Evolutionary conservation across 1,139 yeast species (phyloP), one percentile per base, ranked within the genome.

Genomic region (Suhomyces panamericanus): DNA sequence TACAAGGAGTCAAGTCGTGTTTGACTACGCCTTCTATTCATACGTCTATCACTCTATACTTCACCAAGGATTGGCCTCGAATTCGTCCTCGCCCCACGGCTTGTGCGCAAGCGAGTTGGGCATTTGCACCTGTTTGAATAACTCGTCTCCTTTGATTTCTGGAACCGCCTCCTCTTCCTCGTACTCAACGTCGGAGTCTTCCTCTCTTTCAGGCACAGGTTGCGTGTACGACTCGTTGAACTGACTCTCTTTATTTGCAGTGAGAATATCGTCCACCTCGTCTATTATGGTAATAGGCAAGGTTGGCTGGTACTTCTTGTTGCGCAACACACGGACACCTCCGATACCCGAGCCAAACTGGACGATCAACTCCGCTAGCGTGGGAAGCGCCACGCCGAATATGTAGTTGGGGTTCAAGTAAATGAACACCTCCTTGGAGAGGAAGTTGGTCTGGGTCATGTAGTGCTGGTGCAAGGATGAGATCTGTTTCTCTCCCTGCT

Each of bases 331-430:
- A 38, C 73, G 65, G 4, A 77, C 63, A 1, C 83, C 83, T 3
- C 83, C 84, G 17, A 77, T 58, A 4, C 87, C 87, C 1, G 83
- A 73, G 1, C 89, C 87, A 58, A 81, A 85, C 39, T 70, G 71
- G 48, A 72, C 79, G 16, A 85, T 72, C 49, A 85, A 60, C 59
- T 85, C 90, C 1, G 77, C 64, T 15, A 78, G 57, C 36, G 80
- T 81, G 4, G 91, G 90, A 38, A 85, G 63, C 0, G 78, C 74
- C 10, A 82, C 75, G 4, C 73, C 75, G 51, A 75, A 80, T 6
- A 76, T 69, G 47, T 62, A 69, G 41, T 74, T 75, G 7, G 80
- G 75, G 51, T 78, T 78, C 44, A 80, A 65, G 49, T 74, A 75
- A 16, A 78, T 62, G 52, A 75, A 70, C 2, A 66, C 64, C 46